Evolutionary conservation across 208 protist genomes (phyloP), one percentile per base, ranked within the genome.

Genomic region (Angomonas ambiguus): DNA sequence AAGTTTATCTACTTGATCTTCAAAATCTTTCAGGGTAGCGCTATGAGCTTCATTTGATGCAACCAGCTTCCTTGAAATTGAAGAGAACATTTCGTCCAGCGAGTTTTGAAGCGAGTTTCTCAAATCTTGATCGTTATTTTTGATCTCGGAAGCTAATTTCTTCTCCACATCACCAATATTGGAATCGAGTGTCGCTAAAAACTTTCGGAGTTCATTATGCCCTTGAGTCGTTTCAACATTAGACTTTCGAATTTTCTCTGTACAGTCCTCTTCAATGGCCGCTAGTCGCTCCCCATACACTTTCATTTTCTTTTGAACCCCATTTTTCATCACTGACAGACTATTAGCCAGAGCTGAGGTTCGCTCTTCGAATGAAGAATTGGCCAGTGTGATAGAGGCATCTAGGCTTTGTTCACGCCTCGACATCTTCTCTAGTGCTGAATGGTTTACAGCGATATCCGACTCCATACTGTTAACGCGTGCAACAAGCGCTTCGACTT

Each of bases 1-100:
- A 3, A 59, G 30, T 25, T 59, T 59, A 34, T 59, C 30, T 28
- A 59, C 53, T 25, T 59, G 53, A n/a, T 59, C 53, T 34, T 59
- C 53, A 35, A 59, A 30, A 59, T 59, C 53, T 18, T 59, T 30
- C 20, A 59, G 53, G 6, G 53, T 34, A 2, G 27, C 10, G 22
- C 27, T 16, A 25, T 59, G 53, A 8, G 53, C 20, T 16, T 30
- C 22, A 59, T 25, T 25, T 2, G 13, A 34, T n/a, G 25, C 3
- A 16, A n/a, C 6, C 20, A 59, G 13, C 24, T 31, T 59, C 4
- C 25, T 20, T 3, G 22, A n/a, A 22, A n/a, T 11, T 2, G 25
- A 11, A 16, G 13, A 25, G 11, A n/a, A 35, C 24, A 34, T 22
- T 18, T 59, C 53, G 5, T 59, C 30, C 25, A 59, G 18, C 2